A percentile compares a stretch with the other conserved stretches of the same genome.
Conservation (phyloP, 2,329 filamentous ascomycete species). For the Ceratocystis cubensis region DNA sequence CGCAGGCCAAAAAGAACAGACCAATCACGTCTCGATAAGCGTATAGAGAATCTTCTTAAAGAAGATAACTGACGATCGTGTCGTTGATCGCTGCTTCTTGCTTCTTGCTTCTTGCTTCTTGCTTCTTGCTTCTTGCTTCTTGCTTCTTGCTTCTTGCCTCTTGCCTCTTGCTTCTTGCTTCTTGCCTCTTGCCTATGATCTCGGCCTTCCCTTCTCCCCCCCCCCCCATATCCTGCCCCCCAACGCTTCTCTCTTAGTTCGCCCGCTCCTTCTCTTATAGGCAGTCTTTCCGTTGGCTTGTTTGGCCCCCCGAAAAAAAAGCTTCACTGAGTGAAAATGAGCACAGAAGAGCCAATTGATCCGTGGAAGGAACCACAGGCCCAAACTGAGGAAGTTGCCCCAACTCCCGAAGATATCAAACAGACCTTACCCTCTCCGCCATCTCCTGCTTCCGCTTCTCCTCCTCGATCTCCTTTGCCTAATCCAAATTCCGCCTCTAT, state of each 20-base stretch:
- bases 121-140: neutral
- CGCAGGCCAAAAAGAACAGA: neutral
- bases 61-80: neutral
- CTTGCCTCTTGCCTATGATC: neutral
- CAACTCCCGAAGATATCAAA: neutral
- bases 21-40: neutral
- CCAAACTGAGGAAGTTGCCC: neutral
- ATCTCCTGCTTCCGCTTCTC: neutral
- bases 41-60: neutral
- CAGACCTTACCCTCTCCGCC: neutral
- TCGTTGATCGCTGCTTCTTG: neutral
- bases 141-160: neutral
- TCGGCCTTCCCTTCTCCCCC: neutral
- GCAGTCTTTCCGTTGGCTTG: neutral
- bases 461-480: neutral
- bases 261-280: neutral
- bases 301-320: neutral
- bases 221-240: no score
- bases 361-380: conserved; percentile 16
- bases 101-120: neutral
- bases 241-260: neutral
- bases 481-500: neutral
- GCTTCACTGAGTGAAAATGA: conserved; percentile 10
- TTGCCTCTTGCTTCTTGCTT: neutral
- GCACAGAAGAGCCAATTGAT: conserved; percentile 19